A percentile compares a stretch with the other conserved stretches of the same genome.
phyloP scores from a whole-genome alignment of 2,329 filamentous ascomycete genomes.

The Nigrospora sphaerica region DNA sequence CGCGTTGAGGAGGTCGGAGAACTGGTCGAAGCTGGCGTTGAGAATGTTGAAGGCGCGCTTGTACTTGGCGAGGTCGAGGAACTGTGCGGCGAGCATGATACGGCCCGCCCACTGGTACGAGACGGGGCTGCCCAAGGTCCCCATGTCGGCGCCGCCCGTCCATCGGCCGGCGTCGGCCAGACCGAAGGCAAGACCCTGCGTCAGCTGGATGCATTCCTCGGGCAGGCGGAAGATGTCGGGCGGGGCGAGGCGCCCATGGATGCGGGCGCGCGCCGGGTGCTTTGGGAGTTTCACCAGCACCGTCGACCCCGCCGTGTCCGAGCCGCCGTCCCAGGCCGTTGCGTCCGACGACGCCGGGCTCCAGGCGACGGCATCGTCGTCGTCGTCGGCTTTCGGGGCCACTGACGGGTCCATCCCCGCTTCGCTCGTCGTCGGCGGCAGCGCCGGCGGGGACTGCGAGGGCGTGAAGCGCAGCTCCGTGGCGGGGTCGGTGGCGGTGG shows the following conservation, averaged over 20 bases:
- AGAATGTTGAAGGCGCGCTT: conserved; percentile 1
- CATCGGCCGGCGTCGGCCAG: neutral
- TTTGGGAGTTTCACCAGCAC: neutral
- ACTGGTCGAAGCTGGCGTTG: conserved; percentile 1
- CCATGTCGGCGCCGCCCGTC: neutral
- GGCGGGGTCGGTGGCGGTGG: no score
- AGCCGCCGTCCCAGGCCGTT: no score
- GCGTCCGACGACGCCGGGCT: no score
- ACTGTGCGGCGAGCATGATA: neutral
- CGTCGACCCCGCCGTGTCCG: no score
- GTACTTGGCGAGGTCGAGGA: conserved; percentile 1
- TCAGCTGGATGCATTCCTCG: conserved; percentile 1
- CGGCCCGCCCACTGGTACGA: conserved; percentile 1
- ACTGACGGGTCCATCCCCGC: no score
- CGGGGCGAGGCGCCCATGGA: neutral
- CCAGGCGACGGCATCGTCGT: no score
- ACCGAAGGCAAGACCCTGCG: neutral
- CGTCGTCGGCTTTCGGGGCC: no score
- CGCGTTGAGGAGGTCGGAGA: neutral
- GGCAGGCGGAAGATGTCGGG: neutral
- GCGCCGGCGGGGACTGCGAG: no score
- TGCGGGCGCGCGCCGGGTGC: neutral
- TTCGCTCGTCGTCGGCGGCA: no score
- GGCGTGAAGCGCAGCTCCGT: no score
- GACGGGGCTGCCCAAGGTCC: neutral